Evolutionary conservation across 768 basidiomycete species (phyloP).

Genomic region (Pleurotus cornucopiae): DNA sequence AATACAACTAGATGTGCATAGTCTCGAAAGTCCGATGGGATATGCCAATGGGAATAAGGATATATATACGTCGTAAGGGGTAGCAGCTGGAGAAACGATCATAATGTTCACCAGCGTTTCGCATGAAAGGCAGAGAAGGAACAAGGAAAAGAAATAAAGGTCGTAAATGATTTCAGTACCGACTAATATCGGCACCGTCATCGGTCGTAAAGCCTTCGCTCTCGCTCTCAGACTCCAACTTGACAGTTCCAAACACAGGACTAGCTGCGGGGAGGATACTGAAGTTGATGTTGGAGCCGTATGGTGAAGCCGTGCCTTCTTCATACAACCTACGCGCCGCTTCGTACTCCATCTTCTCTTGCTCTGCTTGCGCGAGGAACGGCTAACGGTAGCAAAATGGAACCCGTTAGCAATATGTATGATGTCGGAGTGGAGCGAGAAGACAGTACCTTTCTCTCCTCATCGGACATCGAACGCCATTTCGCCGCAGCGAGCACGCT

Average conservation of each 20-base stretch:
- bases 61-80: conserved; percentile 7
- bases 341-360: conserved; percentile 94
- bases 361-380: conserved; percentile 89
- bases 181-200: conserved; percentile 38
- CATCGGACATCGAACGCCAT: conserved; percentile 92
- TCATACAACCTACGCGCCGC: conserved; percentile 83
- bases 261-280: conserved; percentile 57
- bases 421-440: not conserved
- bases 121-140: conserved; percentile 3
- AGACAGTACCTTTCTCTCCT: conserved; percentile 77
- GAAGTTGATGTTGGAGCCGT: conserved; percentile 76
- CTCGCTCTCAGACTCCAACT: conserved; percentile 66
- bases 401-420: not conserved
- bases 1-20: conserved; percentile 23
- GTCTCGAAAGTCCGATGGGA: conserved; percentile 20
- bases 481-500: conserved; percentile 89
- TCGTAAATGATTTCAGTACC: conserved; percentile 20
- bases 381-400: conserved; percentile 45
- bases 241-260: conserved; percentile 48
- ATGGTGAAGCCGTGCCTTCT: conserved; percentile 63
- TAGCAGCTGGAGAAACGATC: conserved; percentile 1
- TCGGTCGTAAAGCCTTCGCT: conserved; percentile 60
- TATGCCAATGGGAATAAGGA: conserved; percentile 17
- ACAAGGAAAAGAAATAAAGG: not conserved
- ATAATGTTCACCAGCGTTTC: not conserved